Evolutionary conservation across 208 protist species (phyloP), one percentile per base, ranked within the genome.

Genomic region (Tritrichomonas musculus): DNA sequence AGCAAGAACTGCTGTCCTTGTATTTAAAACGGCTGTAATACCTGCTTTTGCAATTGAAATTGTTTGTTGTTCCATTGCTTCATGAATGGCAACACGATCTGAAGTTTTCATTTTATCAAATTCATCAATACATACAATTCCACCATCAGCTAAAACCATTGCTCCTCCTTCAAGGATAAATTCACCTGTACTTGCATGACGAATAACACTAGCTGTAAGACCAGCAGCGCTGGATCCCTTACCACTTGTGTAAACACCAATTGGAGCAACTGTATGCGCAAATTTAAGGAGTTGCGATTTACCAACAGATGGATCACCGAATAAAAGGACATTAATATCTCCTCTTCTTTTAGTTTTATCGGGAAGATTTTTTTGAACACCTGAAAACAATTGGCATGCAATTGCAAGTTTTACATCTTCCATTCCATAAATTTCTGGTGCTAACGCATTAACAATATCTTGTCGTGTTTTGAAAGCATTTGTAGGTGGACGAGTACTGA

Each of bases 61-160:
- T 44, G 99, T 99, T 95, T 99, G 96, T 94, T 97, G 96, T 94
- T 99, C 99, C 99, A 99, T 99, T 30, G 99, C 99, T 95, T 99
- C 99, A 96, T 99, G 99, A 94, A 99, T 99, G 14, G 98, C 98
- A 0, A 99, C 98, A 80, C 98, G 96, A 93, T 97, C 95, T 25
- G 20, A 95, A 22, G 98, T 96, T 57, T 97, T 95, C 98, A 99
- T 99, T 95, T 99, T 99, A 95, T 99, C 99, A 96, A 99, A 99
- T 97, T 99, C 99, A 96, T 99, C 99, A 93, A 99, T 99, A 96
- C 99, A 99, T 5, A 99, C 97, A n/a, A 99, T 96, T 50, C 99
- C 99, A 47, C 98, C 98, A 94, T 99, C 99, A 8, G 99, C 99
- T 4, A 99, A 96, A 41, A 99, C 99, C 98, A 99, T 98, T 33